A percentile compares a stretch with the other conserved stretches of the same genome.
phyloP scores from a whole-genome alignment of 2,329 filamentous ascomycete genomes.

The Fusarium pilosicola region DNA sequence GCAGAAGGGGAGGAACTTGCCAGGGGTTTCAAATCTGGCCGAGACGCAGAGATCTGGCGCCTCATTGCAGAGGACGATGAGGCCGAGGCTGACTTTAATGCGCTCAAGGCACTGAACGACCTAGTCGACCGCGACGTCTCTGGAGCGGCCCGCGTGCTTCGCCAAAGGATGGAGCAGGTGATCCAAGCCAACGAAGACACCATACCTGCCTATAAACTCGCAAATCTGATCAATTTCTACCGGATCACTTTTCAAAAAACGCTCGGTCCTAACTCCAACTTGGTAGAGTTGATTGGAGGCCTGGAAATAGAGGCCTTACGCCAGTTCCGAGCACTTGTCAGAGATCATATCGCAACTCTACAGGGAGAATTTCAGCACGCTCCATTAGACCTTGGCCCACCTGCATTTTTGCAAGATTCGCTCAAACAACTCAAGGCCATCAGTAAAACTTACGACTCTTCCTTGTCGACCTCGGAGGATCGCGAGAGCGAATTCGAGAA shows the following conservation, averaged over 20 bases:
- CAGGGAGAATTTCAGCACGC: conserved; percentile 77
- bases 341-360: conserved; percentile 80
- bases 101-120: conserved; percentile 81
- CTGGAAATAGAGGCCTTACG: conserved; percentile 81
- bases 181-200: conserved; percentile 93
- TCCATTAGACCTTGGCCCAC: conserved; percentile 78
- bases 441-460: conserved; percentile 88
- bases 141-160: conserved; percentile 83
- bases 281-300: conserved; percentile 74
- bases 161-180: conserved; percentile 89
- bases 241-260: conserved; percentile 84
- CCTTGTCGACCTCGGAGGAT: conserved; percentile 69
- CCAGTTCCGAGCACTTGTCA: conserved; percentile 84
- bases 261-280: conserved; percentile 72
- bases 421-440: conserved; percentile 81
- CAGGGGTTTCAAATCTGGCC: conserved; percentile 80
- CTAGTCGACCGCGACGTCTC: conserved; percentile 87
- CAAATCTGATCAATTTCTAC: conserved; percentile 91
- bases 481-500: conserved; percentile 77
- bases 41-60: conserved; percentile 86
- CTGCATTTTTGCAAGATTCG: conserved; percentile 82
- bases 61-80: conserved; percentile 68
- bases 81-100: conserved; percentile 73
- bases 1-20: conserved; percentile 90
- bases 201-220: conserved; percentile 87